A percentile compares a stretch with the other conserved stretches of the same genome.
Conservation (phyloP, 2,329 filamentous ascomycete species). For the Chaetomium sp. region DNA sequence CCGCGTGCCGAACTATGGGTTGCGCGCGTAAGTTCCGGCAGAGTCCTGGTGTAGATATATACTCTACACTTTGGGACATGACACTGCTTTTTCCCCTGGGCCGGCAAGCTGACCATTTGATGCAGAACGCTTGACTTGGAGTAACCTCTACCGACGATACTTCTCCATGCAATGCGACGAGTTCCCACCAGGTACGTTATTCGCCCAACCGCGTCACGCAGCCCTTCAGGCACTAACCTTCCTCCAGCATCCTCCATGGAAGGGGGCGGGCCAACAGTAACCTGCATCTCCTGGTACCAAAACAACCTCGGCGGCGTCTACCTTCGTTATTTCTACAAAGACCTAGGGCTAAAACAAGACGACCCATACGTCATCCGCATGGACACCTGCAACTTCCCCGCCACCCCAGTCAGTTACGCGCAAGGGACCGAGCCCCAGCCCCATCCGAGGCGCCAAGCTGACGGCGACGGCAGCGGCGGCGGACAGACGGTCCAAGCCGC, state of each 20-base stretch:
- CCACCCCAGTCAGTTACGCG: not conserved
- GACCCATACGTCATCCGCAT: not conserved
- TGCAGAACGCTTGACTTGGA: not conserved
- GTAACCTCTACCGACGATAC: not conserved
- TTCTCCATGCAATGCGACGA: slow-evolving; percentile 7
- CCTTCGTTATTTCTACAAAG: not conserved
- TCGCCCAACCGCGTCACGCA: not conserved
- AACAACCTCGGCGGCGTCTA: slow-evolving; percentile 2
- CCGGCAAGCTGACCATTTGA: not conserved
- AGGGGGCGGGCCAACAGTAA: not conserved
- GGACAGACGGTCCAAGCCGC: not conserved
- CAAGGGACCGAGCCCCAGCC: not conserved
- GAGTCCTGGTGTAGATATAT: not conserved
- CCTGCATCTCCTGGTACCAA: slow-evolving; percentile 7
- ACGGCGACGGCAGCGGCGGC: not conserved
- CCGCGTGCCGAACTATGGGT: not conserved
- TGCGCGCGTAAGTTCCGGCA: not conserved
- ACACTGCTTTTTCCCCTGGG: not conserved
- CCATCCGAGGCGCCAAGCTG: not conserved
- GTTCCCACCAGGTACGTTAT: not conserved
- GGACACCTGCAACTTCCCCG: slow-evolving; percentile 2
- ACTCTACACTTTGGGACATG: no score
- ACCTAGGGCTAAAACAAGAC: not conserved
- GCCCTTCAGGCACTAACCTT: not conserved
- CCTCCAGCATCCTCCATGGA: slow-evolving; percentile 5